These are phyloP conservation scores for Phaffia rhodozyma DNA, from an alignment of 1,284 basidiomycete species.

Conservation along the genomic window DNA sequence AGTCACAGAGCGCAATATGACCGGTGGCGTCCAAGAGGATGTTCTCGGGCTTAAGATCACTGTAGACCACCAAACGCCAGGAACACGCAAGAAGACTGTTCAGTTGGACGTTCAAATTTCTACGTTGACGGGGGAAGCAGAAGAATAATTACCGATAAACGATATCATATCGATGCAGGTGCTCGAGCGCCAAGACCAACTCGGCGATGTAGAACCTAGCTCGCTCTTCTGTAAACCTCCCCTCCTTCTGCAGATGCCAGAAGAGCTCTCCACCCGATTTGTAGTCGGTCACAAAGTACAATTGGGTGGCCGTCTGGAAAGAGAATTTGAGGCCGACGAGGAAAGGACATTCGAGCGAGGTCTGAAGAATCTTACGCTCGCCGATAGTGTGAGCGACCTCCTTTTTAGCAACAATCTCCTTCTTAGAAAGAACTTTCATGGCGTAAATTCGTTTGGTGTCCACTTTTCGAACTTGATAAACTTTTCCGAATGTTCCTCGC, in stretches of 20 bases:
- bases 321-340: constrained; percentile 96
- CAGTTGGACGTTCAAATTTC: background rate
- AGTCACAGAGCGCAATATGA: constrained; percentile 92
- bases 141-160: constrained; percentile 65
- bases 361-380: constrained; percentile 95
- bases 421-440: constrained; percentile 98
- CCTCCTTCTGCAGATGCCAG: constrained; percentile 94
- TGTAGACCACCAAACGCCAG: constrained; percentile 25
- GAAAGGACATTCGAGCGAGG: constrained; percentile 89
- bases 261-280: constrained; percentile 98
- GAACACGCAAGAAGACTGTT: background rate
- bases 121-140: background rate
- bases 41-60: constrained; percentile 93
- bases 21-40: constrained; percentile 93
- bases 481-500: constrained; percentile 95
- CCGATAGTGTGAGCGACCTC: constrained; percentile 99
- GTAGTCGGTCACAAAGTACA: constrained; percentile 98
- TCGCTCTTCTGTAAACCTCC: constrained; percentile 79
- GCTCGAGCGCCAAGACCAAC: constrained; percentile 82
- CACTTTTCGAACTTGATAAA: constrained; percentile 96
- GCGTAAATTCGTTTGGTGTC: constrained; percentile 99
- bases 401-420: constrained; percentile 97
- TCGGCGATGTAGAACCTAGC: constrained; percentile 94
- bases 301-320: constrained; percentile 91
- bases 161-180: constrained; percentile 93